phyloP scores from a whole-genome alignment of 306 rosid genomes.

The Fagus crenata region DNA sequence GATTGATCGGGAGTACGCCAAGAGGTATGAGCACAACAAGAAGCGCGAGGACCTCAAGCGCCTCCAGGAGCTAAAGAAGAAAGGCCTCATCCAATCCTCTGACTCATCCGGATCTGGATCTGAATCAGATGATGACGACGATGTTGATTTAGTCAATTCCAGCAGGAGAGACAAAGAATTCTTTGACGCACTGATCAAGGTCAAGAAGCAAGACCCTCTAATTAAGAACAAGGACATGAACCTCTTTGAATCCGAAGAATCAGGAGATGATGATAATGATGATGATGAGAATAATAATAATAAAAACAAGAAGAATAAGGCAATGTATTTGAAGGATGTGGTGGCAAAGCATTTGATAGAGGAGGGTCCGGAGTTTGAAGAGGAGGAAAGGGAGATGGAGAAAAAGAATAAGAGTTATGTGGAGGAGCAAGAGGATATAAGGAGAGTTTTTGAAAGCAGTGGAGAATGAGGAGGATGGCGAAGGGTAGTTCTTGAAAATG shows the following conservation, averaged over 20 bases:
- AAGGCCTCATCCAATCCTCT: slow-evolving; percentile 50
- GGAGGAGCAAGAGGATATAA: slow-evolving; percentile 69
- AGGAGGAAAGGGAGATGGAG: slow-evolving; percentile 16
- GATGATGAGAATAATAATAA: slow-evolving; percentile 16
- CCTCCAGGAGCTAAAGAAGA: slow-evolving; percentile 72
- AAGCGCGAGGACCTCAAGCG: slow-evolving; percentile 83
- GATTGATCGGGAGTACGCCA: slow-evolving; percentile 52
- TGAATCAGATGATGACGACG: slow-evolving; percentile 34
- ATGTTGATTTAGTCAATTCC: slow-evolving; percentile 19
- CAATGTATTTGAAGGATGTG: slow-evolving; percentile 74
- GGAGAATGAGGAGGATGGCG: slow-evolving; percentile 44
- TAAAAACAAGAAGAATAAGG: slow-evolving; percentile 37
- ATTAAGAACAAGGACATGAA: slow-evolving; percentile 57
- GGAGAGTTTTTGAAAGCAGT: slow-evolving; percentile 61
- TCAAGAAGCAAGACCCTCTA: slow-evolving; percentile 64
- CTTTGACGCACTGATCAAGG: slow-evolving; percentile 67
- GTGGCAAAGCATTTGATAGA: slow-evolving; percentile 65
- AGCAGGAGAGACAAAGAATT: slow-evolving; percentile 45
- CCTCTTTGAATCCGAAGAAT: slow-evolving; percentile 55
- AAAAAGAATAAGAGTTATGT: slow-evolving; percentile 47
- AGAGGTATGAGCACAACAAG: slow-evolving; percentile 70
- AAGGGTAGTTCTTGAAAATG: slow-evolving; percentile 47
- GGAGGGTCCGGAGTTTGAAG: slow-evolving; percentile 60
- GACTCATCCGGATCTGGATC: slow-evolving; percentile 39
- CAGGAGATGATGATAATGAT: slow-evolving; percentile 30